These are phyloP conservation scores for Solanum tarijense DNA, from an alignment of 257 asterid species.

Conservation along the genomic window DNA sequence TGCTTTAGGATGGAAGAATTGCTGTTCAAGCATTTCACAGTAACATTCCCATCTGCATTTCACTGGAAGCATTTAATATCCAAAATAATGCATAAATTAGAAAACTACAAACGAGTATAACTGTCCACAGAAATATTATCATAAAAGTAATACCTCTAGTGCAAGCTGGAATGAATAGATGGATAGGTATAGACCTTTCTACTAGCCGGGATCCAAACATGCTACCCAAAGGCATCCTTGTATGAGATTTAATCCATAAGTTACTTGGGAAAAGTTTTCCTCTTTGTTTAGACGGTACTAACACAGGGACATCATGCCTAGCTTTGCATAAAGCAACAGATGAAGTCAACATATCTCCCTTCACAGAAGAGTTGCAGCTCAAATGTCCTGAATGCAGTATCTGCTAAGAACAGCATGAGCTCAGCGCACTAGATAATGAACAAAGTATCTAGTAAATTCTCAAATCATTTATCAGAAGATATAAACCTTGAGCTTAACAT, in stretches of 20 bases:
- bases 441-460: constrained; percentile 1
- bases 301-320: constrained; percentile 32
- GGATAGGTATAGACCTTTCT: constrained; percentile 17
- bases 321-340: constrained; percentile 48
- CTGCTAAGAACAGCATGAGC: constrained; percentile 23
- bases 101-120: not conserved
- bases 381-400: constrained; percentile 18
- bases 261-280: constrained; percentile 22
- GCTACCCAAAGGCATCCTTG: constrained; percentile 29
- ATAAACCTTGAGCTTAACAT: not conserved
- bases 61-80: constrained; percentile 84
- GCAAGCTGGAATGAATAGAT: constrained; percentile 18
- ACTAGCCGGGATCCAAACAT: constrained; percentile 24
- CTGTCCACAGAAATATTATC: not conserved
- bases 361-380: constrained; percentile 26
- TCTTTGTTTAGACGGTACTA: constrained; percentile 28
- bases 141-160: constrained; percentile 46
- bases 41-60: constrained; percentile 49
- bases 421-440: not conserved
- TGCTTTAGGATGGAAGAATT: constrained; percentile 32
- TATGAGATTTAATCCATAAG: constrained; percentile 21
- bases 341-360: constrained; percentile 67
- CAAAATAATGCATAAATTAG: constrained; percentile 8
- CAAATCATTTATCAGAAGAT: not conserved
- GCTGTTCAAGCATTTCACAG: constrained; percentile 22